A percentile compares a stretch with the other conserved stretches of the same genome.
Evolutionary conservation across 2,329 filamentous ascomycete genomes (phyloP).

Genomic region (Cercospora berteroae): DNA sequence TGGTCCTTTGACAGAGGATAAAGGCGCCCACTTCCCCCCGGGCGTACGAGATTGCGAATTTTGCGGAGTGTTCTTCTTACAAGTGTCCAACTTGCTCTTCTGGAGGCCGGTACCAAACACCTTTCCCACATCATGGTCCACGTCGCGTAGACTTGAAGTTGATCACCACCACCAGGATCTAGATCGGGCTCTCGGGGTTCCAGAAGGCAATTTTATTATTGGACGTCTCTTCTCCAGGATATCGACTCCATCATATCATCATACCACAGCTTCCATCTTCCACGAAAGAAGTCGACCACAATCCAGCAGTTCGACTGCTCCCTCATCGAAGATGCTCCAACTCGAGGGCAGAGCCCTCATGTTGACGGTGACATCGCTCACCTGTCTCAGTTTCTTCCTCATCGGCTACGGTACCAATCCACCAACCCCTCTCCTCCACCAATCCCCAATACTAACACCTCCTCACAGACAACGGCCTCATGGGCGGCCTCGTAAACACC

Average conservation of each 20-base stretch:
- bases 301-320: slow-evolving; percentile 1
- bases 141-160: not conserved
- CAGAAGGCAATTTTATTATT: not conserved
- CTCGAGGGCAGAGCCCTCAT: slow-evolving; percentile 44
- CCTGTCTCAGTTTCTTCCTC: slow-evolving; percentile 50
- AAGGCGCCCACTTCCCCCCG: not conserved
- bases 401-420: slow-evolving; percentile 41
- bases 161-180: not conserved
- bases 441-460: slow-evolving; percentile 20
- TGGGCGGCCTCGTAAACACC: slow-evolving; percentile 41
- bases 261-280: not conserved
- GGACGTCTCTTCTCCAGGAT: not conserved
- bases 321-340: slow-evolving; percentile 20
- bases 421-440: not conserved
- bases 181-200: not conserved
- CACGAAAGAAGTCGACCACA: not conserved
- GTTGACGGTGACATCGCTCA: slow-evolving; percentile 45
- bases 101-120: not conserved
- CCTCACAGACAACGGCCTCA: slow-evolving; percentile 21
- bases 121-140: not conserved
- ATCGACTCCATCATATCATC: not conserved
- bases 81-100: not conserved
- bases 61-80: not conserved
- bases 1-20: not conserved
- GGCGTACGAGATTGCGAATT: not conserved